Base-by-base conservation (phyloP, 2,329 filamentous ascomycete genomes). In the Cladophialophora yegresii region DNA sequence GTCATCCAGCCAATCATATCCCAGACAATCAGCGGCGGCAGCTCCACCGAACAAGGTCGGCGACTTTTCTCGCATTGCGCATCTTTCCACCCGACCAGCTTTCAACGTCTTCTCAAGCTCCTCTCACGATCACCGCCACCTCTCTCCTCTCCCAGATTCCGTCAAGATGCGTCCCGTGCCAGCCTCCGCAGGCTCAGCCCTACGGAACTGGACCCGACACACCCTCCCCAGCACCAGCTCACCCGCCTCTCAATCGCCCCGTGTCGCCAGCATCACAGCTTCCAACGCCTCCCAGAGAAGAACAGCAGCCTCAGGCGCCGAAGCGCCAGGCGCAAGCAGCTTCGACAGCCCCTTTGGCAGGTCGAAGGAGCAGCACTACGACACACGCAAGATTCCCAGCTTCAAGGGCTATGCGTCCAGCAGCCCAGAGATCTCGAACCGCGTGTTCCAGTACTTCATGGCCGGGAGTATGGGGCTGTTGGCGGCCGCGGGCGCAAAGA, bases 381-480 rank as follows among this genome's bases (percentile, higher is more conserved):
- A 72, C 61, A 85, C 84, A 72, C 87, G 84, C 78, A 87, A 90
- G 79, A 89, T 98, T 76, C 95, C 95, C 72, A 88, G 90, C 82
- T 98, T 96, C 81, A 86, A 86, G 78, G 89, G 92, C 78, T 99
- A 99, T 84, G 83, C 88, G 81, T 89, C 86, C 80, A 88, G 87
- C 77, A 82, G 82, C 71, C 81, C 81, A 72, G 83, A 89, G 78
- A 85, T 82, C 72, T 83, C 84, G 75, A 96, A 96, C 82, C 89
- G 93, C 83, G 83, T 96, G 72, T 95, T 96, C 80, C 88, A 89
- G 75, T 99, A 99, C 86, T 98, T 99, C 82, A 96, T 98, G 91
- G 95, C 96, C 71, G 95, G 95, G 74, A 89, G 91, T 62, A 89
- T 99, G 85, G 95, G 95, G 77, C 89, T 95, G 75, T 85, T 98